Base-by-base conservation (phyloP, 2,329 filamentous ascomycete species). In the Thielaviopsis musarum region DNA sequence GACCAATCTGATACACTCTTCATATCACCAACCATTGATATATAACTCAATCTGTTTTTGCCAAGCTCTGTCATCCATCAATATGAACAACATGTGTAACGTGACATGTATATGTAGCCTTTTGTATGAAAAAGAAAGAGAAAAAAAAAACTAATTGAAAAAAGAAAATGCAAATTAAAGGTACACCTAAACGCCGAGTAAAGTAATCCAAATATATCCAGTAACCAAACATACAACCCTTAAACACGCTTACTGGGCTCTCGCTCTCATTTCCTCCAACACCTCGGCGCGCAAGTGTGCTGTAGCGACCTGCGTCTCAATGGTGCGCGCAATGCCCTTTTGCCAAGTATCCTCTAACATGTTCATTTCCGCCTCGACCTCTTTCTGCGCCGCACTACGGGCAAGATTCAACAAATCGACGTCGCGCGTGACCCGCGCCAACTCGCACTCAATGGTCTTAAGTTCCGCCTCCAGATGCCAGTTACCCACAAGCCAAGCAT, bases 401-500 rank as follows among this genome's bases (percentile, higher is more conserved):
- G 80, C 75, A 61, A 84, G 74, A 64, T 91, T 90, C 10, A 93
- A 75, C 45, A 79, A 69, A 68, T 96, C 90, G 54, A 90, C 79
- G 64, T 87, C 82, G 61, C 78, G 76, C 69, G 83, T 84, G 21
- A 79, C 73, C 48, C 75, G 77, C 15, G 82, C 83, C 56, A 97
- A 75, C 66, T 95, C 89, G 52, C 76, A 75, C 75, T 97, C 91
- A 26, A 94, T 67, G 13, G 70, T 70, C 56, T 78, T 77, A 57
- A 94, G 71, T 51, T 88, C 79, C 52, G 81, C 80, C 72, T 96
- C 91, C 21, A 90, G 71, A 65, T 87, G 82, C 65, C 84, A 81
- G 70, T 98, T 98, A 5, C 82, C 82, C 9, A 95, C 79, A 59
- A 98, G 76, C 91, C 93, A 97, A 10, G 88, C 85, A 70, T 95